phyloP scores from a whole-genome alignment of 1,139 yeast species.

The Candida frijolesensis region DNA sequence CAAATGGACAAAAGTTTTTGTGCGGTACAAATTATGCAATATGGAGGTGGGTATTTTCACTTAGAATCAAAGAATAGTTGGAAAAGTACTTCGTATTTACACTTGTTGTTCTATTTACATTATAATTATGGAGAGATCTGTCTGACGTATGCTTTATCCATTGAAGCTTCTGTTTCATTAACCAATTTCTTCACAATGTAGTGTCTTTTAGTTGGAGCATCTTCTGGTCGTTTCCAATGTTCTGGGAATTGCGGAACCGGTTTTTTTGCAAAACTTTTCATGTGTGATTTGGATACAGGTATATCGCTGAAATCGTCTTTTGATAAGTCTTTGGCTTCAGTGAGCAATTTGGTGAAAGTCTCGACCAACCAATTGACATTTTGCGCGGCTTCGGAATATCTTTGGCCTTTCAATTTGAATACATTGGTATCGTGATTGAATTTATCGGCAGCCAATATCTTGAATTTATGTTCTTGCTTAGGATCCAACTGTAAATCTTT shows the following conservation, averaged over 20 bases:
- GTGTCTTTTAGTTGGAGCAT: constrained; percentile 51
- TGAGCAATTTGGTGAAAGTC: constrained; percentile 59
- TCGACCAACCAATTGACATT: constrained; percentile 77
- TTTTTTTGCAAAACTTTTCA: constrained; percentile 40
- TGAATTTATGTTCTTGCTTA: constrained; percentile 69
- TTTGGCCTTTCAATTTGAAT: constrained; percentile 63
- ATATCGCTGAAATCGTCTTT: constrained; percentile 68
- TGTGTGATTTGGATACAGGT: constrained; percentile 81
- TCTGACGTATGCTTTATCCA: constrained; percentile 35
- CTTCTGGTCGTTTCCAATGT: constrained; percentile 81
- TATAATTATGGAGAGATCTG: constrained; percentile 25
- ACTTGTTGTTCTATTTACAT: constrained; percentile 3
- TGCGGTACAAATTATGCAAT: too few relatives aligned
- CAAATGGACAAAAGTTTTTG: too few relatives aligned
- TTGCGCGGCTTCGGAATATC: constrained; percentile 78
- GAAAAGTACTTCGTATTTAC: neutral
- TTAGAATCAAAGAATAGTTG: too few relatives aligned
- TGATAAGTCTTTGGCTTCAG: constrained; percentile 63
- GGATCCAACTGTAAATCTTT: constrained; percentile 54
- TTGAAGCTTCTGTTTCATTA: constrained; percentile 32
- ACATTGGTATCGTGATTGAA: constrained; percentile 62
- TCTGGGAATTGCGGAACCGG: constrained; percentile 64
- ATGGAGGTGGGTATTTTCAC: too few relatives aligned
- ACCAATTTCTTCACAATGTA: constrained; percentile 36
- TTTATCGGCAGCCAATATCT: constrained; percentile 76